These are phyloP conservation scores for Chaetomiaceae sp. DNA, from an alignment of 2,329 filamentous ascomycete species.

Conservation along the genomic window DNA sequence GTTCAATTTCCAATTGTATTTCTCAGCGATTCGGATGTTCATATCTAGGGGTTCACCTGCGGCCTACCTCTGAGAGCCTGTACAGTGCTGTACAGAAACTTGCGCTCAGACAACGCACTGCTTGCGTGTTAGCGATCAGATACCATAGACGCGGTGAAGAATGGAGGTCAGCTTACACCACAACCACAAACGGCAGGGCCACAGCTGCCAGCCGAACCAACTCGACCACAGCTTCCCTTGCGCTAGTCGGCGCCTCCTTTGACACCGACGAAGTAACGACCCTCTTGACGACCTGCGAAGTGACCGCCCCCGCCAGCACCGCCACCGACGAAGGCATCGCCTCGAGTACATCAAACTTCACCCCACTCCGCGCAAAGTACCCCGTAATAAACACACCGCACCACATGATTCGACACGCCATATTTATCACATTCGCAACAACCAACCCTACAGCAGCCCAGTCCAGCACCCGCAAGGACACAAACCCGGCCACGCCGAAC, in stretches of 20 bases:
- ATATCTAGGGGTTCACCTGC: too few species aligned
- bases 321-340: conserved; percentile 34
- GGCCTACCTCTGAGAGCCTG: conserved; percentile 39
- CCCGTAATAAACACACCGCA: conserved; percentile 65
- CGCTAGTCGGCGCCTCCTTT: conserved; percentile 26
- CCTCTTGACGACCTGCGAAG: conserved; percentile 39
- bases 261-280: conserved; percentile 21
- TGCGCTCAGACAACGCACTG: conserved; percentile 52
- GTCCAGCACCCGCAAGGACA: conserved; percentile 65
- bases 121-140: conserved; percentile 29
- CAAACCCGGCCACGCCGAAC: conserved; percentile 70
- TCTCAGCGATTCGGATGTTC: not conserved
- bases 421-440: conserved; percentile 83
- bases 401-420: conserved; percentile 80
- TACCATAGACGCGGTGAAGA: conserved; percentile 18
- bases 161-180: conserved; percentile 53
- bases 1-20: not conserved
- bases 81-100: conserved; percentile 50
- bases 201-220: conserved; percentile 47
- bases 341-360: too few species aligned
- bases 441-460: conserved; percentile 79
- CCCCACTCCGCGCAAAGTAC: too few species aligned
- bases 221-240: conserved; percentile 34
- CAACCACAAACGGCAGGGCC: conserved; percentile 48
- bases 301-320: conserved; percentile 41